A percentile compares a stretch with the other conserved stretches of the same genome.
Evolutionary conservation across 495 filamentous ascomycete species (phyloP).

Genomic region (Hypoxylon cercidicola): DNA sequence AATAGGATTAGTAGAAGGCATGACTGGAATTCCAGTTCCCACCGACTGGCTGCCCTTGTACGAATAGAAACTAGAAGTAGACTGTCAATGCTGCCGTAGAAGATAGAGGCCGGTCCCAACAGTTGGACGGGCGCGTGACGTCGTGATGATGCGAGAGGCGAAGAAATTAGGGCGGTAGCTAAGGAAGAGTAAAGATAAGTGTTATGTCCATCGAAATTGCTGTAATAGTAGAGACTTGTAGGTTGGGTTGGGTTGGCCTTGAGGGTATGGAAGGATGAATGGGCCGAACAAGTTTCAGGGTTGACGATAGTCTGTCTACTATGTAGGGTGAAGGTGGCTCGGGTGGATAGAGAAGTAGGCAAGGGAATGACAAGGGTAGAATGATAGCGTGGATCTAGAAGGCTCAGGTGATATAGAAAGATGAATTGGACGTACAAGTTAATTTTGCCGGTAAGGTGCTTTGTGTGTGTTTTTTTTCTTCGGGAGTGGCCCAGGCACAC

Average conservation of each 20-base stretch:
- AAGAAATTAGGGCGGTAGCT: constrained; percentile 23
- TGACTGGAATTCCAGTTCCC: constrained; percentile 22
- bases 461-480: not conserved
- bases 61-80: constrained; percentile 6
- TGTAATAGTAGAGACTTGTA: constrained; percentile 11
- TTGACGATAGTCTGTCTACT: constrained; percentile 30
- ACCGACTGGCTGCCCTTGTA: constrained; percentile 19
- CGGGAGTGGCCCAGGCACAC: constrained; percentile 27
- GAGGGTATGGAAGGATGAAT: constrained; percentile 10
- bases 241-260: not conserved
- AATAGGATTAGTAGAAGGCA: constrained; percentile 47
- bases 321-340: constrained; percentile 17
- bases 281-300: constrained; percentile 15
- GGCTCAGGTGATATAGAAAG: constrained; percentile 33
- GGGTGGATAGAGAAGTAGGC: constrained; percentile 29
- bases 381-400: constrained; percentile 25
- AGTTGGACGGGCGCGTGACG: constrained; percentile 19
- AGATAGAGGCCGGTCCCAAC: constrained; percentile 11
- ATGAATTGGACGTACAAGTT: constrained; percentile 18
- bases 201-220: constrained; percentile 27
- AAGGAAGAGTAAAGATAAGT: constrained; percentile 18
- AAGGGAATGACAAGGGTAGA: constrained; percentile 26
- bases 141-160: constrained; percentile 23
- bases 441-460: constrained; percentile 38
- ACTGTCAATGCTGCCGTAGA: constrained; percentile 18